Percentiles rank a stretch among this genome's conserved stretches.
Evolutionary conservation across 441 rosid genomes (phyloP).

Genomic region (Mallotus japonicus): DNA sequence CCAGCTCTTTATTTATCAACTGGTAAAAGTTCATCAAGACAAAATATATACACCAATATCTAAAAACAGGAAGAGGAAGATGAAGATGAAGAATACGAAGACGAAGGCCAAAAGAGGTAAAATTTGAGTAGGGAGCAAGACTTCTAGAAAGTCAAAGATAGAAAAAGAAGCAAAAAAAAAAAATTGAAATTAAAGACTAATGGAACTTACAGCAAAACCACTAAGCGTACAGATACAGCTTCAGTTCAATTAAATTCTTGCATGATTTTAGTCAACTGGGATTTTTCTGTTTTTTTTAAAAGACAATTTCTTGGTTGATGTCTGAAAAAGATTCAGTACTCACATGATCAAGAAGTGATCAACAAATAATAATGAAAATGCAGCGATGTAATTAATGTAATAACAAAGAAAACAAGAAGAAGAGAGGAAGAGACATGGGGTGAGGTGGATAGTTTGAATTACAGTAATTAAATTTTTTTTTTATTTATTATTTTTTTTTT

Average conservation of each 20-base stretch:
- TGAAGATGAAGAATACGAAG: background rate
- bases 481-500: no score
- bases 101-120: background rate
- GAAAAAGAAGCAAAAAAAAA: background rate
- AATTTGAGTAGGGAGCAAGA: slow-evolving; percentile 23
- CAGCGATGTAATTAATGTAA: no score
- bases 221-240: background rate
- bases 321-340: background rate
- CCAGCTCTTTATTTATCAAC: background rate
- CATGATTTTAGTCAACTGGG: background rate
- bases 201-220: background rate
- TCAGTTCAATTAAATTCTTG: background rate
- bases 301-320: background rate
- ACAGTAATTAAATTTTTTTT: no score
- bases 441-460: no score
- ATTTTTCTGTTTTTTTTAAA: background rate
- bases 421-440: no score
- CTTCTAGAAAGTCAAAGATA: slow-evolving; percentile 33
- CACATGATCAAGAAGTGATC: background rate
- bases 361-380: no score
- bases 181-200: no score
- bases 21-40: background rate
- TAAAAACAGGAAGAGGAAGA: background rate
- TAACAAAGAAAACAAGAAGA: no score
- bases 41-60: background rate